Evolutionary conservation across 2,329 filamentous ascomycete species (phyloP), one percentile per base, ranked within the genome.

Genomic region (Apiospora aurea): DNA sequence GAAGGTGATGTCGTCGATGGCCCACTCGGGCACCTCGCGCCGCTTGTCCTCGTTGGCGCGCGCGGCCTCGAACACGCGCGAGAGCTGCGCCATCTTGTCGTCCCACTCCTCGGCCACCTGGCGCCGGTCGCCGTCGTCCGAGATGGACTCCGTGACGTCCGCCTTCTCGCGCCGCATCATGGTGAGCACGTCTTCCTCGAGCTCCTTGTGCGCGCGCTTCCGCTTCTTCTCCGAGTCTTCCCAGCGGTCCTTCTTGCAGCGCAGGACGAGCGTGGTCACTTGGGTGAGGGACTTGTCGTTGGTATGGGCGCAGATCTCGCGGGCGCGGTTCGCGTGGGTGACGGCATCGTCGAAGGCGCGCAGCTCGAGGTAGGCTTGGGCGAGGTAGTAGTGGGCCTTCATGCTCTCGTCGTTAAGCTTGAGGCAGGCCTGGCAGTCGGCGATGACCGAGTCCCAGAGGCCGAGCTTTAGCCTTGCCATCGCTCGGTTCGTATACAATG

Each of bases 401-500:
- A 97, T 92, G 77, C 89, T 91, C 66, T 82, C 83, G 26, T 87
- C 85, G 41, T 89, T 85, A 7, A 97, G 86, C 72, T 90, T 87
- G 69, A 98, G 91, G 75, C 93, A 94, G 69, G 90, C 86, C 70
- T 92, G 83, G 79, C 95, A 96, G 82, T 98, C 95, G 73, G 90
- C 85, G 74, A 96, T 91, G 68, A 92, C 94, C 13, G 87, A 90
- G 43, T 93, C 88, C 89, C 92, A 97, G 76, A 90, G 86, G 73
- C 87, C 84, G 29, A 97, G 88, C 82, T 93, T 93, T 72, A 96
- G 86, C 53, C 95, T 90, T 4, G 93, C 91, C 83, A 97, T 93
- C 69, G 95, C 94, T 70, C 95, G 93, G 83, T 98, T 98, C 51
- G 94, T 96, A 83, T 95, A 98, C 69, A 97, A 88, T 43, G 92